Percentiles rank a stretch among this genome's conserved stretches.
These are phyloP conservation scores for Dendrobium nobile DNA, from an alignment of 106 monocot species.

Conservation along the genomic window DNA sequence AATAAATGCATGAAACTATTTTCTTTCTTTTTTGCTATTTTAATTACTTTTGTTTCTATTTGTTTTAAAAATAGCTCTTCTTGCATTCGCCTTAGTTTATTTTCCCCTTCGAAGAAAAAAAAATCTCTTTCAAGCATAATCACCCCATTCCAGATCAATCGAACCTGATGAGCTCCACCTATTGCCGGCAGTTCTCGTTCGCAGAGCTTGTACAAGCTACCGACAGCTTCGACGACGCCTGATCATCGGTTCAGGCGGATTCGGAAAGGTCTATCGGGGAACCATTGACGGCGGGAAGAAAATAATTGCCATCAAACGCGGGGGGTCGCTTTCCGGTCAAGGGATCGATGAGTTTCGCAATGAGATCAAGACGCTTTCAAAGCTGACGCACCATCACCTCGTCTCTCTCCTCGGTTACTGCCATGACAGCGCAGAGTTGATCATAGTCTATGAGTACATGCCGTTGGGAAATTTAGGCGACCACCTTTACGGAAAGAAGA, in stretches of 20 bases:
- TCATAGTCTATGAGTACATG: slow-evolving; percentile 42
- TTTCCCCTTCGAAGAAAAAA: too few relatives aligned
- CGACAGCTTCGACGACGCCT: slow-evolving; percentile 17
- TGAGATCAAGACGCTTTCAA: slow-evolving; percentile 36
- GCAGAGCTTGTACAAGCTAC: slow-evolving; percentile 29
- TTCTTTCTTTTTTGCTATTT: too few relatives aligned
- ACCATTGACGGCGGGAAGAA: slow-evolving; percentile 9
- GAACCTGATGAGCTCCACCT: slow-evolving; percentile 5
- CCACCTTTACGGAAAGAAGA: slow-evolving; percentile 22
- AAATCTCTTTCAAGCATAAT: not conserved
- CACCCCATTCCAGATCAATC: not conserved
- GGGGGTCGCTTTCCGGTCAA: slow-evolving; percentile 22
- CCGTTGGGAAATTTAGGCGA: slow-evolving; percentile 25
- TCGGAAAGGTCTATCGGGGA: slow-evolving; percentile 31
- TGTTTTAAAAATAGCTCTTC: too few relatives aligned
- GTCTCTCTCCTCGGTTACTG: slow-evolving; percentile 47
- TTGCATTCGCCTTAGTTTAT: not conserved
- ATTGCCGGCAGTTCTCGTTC: slow-evolving; percentile 27
- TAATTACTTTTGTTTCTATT: too few relatives aligned
- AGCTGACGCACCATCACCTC: slow-evolving; percentile 31
- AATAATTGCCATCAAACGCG: slow-evolving; percentile 35
- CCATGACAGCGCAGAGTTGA: slow-evolving; percentile 32
- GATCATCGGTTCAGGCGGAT: slow-evolving; percentile 24
- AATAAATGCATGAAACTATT: too few relatives aligned
- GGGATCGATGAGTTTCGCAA: slow-evolving; percentile 28